Conservation (phyloP, 164 flowering plant species). For the Kalanchoe fedtschenkoi region DNA sequence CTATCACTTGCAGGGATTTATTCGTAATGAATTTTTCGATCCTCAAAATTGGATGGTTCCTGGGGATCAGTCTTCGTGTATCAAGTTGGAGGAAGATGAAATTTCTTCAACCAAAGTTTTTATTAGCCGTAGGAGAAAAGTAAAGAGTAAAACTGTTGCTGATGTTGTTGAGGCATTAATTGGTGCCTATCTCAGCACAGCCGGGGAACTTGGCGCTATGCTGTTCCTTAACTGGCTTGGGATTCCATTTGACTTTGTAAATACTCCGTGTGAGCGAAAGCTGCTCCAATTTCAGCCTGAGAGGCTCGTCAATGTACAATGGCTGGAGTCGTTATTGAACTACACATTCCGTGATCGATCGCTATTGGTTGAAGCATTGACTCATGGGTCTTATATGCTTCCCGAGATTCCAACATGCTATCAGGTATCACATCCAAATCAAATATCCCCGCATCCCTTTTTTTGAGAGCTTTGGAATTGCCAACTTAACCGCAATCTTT, state of each 20-base stretch:
- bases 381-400: constrained; percentile 83
- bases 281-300: constrained; percentile 26
- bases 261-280: constrained; percentile 22
- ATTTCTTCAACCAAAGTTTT: constrained; percentile 29
- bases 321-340: constrained; percentile 38
- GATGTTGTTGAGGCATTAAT: constrained; percentile 84
- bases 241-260: constrained; percentile 37
- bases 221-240: constrained; percentile 73
- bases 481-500: too few species aligned
- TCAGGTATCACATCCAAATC: constrained; percentile 39
- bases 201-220: constrained; percentile 66
- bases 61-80: constrained; percentile 23
- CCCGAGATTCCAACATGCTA: constrained; percentile 72
- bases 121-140: constrained; percentile 21
- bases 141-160: constrained; percentile 58
- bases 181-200: constrained; percentile 62
- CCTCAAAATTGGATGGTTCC: constrained; percentile 61
- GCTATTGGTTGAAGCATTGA: constrained; percentile 70
- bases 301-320: constrained; percentile 33
- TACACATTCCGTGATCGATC: constrained; percentile 63
- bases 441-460: too few species aligned
- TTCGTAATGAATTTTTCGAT: constrained; percentile 51
- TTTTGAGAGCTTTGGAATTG: too few species aligned
- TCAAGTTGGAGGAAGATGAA: constrained; percentile 21
- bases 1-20: constrained; percentile 49